phyloP scores from a whole-genome alignment of 139 green algal genomes.

The Chlorella sp. region DNA sequence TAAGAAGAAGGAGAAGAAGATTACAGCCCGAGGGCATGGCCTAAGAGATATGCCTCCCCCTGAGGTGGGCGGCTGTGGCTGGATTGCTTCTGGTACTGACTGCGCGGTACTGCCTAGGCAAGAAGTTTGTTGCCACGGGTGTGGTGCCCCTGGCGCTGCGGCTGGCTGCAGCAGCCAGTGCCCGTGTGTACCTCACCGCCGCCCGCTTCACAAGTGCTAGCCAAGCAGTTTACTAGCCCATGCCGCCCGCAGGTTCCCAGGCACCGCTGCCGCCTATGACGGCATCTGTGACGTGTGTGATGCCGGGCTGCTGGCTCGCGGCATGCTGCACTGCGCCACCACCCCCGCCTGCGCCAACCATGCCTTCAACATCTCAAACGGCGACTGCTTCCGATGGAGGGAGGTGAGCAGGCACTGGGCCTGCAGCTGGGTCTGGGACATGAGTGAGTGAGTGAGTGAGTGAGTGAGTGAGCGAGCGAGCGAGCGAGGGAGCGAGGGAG shows the following conservation, averaged over 20 bases:
- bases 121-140: too few relatives aligned
- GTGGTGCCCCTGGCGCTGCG: not conserved
- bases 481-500: too few relatives aligned
- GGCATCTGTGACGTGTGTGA: slow-evolving; percentile 47
- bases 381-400: slow-evolving; percentile 1
- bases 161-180: not conserved
- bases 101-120: too few relatives aligned
- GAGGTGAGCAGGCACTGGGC: slow-evolving; percentile 18
- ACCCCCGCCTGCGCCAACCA: slow-evolving; percentile 41
- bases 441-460: too few relatives aligned
- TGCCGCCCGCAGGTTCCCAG: slow-evolving; percentile 14
- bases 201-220: not conserved
- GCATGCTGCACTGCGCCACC: slow-evolving; percentile 44
- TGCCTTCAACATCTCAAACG: slow-evolving; percentile 60
- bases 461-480: too few relatives aligned
- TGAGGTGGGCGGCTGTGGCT: not conserved
- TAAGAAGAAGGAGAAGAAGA: too few relatives aligned
- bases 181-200: not conserved
- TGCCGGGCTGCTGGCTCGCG: slow-evolving; percentile 44
- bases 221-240: too few relatives aligned
- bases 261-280: slow-evolving; percentile 6
- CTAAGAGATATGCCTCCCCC: slow-evolving; percentile 32
- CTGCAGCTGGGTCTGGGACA: not conserved
- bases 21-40: too few relatives aligned
- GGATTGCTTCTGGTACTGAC: not conserved